Conservation (phyloP, 2,329 filamentous ascomycete genomes). For the Ophiosphaerella herpotricha region DNA sequence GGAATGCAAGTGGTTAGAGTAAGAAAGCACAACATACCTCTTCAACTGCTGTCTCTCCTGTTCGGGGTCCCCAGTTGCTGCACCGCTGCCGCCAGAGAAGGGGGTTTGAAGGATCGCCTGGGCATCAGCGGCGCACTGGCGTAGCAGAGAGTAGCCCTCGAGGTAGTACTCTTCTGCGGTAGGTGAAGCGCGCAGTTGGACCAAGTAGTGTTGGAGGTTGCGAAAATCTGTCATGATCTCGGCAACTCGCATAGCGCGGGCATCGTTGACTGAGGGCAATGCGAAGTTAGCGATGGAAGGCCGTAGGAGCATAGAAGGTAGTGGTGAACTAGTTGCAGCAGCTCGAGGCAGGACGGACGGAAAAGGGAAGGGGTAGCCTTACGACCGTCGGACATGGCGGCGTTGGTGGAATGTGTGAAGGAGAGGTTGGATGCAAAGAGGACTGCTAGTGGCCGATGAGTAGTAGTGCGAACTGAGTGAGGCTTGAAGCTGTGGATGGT, state of each 20-base stretch:
- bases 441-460: constrained; percentile 8
- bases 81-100: constrained; percentile 52
- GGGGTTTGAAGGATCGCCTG: constrained; percentile 59
- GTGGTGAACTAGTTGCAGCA: constrained; percentile 3
- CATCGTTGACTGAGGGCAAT: constrained; percentile 60
- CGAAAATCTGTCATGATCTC: constrained; percentile 69
- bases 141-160: constrained; percentile 62
- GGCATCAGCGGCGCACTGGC: constrained; percentile 60
- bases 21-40: constrained; percentile 50
- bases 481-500: constrained; percentile 24
- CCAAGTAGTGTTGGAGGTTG: constrained; percentile 63
- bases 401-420: constrained; percentile 2
- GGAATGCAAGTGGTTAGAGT: not conserved
- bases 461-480: constrained; percentile 16
- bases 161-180: constrained; percentile 61
- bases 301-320: not conserved
- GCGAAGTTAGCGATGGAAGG: constrained; percentile 10
- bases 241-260: constrained; percentile 64
- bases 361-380: constrained; percentile 36
- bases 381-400: constrained; percentile 62
- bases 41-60: constrained; percentile 61
- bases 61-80: constrained; percentile 55
- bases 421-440: constrained; percentile 19
- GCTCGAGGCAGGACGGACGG: not conserved
- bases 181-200: constrained; percentile 57